These are phyloP conservation scores for Hypoxylon sp. DNA, from an alignment of 2,329 filamentous ascomycete genomes.

Conservation along the genomic window DNA sequence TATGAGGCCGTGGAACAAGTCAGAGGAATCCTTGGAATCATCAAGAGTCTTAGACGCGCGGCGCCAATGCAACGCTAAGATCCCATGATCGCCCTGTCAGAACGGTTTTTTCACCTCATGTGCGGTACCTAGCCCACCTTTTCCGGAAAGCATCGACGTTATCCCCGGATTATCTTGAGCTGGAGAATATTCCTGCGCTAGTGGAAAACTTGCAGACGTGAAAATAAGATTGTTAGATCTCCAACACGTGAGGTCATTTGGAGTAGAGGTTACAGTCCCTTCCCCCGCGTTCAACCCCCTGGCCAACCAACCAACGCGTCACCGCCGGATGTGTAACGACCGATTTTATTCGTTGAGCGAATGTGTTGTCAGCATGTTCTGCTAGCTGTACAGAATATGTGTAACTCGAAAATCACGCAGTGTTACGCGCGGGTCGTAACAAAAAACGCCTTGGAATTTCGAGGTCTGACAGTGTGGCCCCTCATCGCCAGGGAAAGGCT, in stretches of 20 bases:
- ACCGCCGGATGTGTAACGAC: slow-evolving; percentile 31
- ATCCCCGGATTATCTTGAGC: slow-evolving; percentile 39
- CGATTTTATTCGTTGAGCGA: slow-evolving; percentile 19
- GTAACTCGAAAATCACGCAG: slow-evolving; percentile 24
- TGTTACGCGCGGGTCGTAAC: slow-evolving; percentile 20
- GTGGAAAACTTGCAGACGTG: slow-evolving; percentile 29
- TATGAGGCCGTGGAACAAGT: slow-evolving; percentile 8
- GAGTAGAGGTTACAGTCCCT: slow-evolving; percentile 32
- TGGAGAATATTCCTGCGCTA: slow-evolving; percentile 21
- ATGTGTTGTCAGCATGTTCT: slow-evolving; percentile 27
- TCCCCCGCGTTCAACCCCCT: slow-evolving; percentile 29
- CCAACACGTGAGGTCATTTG: slow-evolving; percentile 32
- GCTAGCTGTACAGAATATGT: slow-evolving; percentile 18
- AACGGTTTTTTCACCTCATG: slow-evolving; percentile 42
- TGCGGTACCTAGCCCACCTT: slow-evolving; percentile 40
- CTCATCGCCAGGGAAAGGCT: not conserved
- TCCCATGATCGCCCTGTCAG: slow-evolving; percentile 46
- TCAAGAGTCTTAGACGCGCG: slow-evolving; percentile 36
- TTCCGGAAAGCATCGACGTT: slow-evolving; percentile 44
- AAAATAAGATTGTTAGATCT: slow-evolving; percentile 39
- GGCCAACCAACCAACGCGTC: slow-evolving; percentile 20
- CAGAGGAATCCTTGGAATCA: slow-evolving; percentile 13
- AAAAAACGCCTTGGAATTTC: slow-evolving; percentile 7
- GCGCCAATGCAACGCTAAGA: slow-evolving; percentile 42
- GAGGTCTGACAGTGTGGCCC: slow-evolving; percentile 2